Percentiles rank a stretch among this genome's conserved stretches.
Conservation (phyloP, 306 rosid species). For the Cucumis melo region DNA sequence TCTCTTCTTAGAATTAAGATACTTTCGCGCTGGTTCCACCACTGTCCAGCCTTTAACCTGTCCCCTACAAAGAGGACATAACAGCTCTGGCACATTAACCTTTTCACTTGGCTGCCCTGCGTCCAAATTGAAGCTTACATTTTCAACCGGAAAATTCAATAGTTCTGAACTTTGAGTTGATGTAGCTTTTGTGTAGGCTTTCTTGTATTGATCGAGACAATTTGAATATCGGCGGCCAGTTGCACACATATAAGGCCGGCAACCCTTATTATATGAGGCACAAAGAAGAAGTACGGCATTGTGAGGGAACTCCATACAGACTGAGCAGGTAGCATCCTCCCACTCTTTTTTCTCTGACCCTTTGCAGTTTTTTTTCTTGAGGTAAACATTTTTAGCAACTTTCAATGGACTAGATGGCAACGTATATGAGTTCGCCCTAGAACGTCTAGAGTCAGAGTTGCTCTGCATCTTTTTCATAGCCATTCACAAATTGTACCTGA, state of each 20-base stretch:
- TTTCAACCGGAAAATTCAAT: conserved; percentile 11
- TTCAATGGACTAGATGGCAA: conserved; percentile 27
- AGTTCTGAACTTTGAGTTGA: conserved; percentile 37
- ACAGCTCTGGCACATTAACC: conserved; percentile 53
- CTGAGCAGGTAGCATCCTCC: conserved; percentile 77
- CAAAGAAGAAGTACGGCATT: conserved; percentile 95
- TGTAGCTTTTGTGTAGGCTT: conserved; percentile 57
- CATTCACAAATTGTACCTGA: conserved; percentile 27
- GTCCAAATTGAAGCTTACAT: conserved; percentile 24
- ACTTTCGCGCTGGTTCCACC: conserved; percentile 72
- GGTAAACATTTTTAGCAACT: conserved; percentile 25
- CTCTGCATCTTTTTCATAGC: conserved; percentile 23
- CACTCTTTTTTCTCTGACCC: conserved; percentile 61
- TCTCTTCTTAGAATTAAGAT: conserved; percentile 83
- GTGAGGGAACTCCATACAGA: conserved; percentile 96
- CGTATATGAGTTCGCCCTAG: conserved; percentile 11
- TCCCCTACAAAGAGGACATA: conserved; percentile 91
- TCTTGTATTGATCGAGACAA: conserved; percentile 91
- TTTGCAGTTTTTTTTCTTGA: conserved; percentile 34
- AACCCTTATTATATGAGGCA: conserved; percentile 91
- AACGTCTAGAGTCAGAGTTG: conserved; percentile 5
- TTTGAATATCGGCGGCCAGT: conserved; percentile 82
- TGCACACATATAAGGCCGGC: conserved; percentile 97
- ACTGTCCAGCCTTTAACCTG: conserved; percentile 98
- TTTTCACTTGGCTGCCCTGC: conserved; percentile 31